Evolutionary conservation across 2,329 filamentous ascomycete genomes (phyloP), one percentile per base, ranked within the genome.

Genomic region (Pestalotiopsis sp.): DNA sequence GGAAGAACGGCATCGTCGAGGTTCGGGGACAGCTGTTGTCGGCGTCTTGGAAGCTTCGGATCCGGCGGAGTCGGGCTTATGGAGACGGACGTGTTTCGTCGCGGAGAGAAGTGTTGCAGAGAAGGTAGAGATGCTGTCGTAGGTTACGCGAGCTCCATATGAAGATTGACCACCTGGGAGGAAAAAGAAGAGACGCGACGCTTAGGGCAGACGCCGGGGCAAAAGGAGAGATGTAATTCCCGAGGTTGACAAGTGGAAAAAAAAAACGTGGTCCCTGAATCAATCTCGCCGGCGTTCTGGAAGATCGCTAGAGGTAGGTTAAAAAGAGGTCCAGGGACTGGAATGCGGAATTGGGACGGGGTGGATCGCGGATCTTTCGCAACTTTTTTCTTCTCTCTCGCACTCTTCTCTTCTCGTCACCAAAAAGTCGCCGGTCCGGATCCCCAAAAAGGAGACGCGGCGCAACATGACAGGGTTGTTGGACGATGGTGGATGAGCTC

Each of bases 1-100:
- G 82, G 68, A 88, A 74, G 80, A 84, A 85, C 14, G 60, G 49
- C 66, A 68, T 68, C 60, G 60, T 56, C 6, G 20, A 56, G 13
- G 9, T 57, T 36, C 20, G 49, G 13, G 38, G 41, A n/a, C 36
- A n/a, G 11, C 11, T 13, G 23, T 11, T 39, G 12, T 25, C 13
- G 45, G 31, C 52, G 64, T 57, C 25, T 20, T 36, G 39, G 31
- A 36, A 49, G 13, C 20, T 17, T 49, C 38, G 62, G 62, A 12
- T 45, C 25, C 39, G 38, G 36, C 31, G 36, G 38, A 60, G 17
- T 12, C 39, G 59, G n/a, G 59, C n/a, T 5, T 62, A 41, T 23
- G 36, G 12, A 25, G n/a, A n/a, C 27, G 39, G 20, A 11, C 39
- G 25, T 23, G 38, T 23, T 27, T 38, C 13, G 57, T 60, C 57